Evolutionary conservation across 305 asterid genomes (phyloP).

Genomic region (Solanum hybrid): DNA sequence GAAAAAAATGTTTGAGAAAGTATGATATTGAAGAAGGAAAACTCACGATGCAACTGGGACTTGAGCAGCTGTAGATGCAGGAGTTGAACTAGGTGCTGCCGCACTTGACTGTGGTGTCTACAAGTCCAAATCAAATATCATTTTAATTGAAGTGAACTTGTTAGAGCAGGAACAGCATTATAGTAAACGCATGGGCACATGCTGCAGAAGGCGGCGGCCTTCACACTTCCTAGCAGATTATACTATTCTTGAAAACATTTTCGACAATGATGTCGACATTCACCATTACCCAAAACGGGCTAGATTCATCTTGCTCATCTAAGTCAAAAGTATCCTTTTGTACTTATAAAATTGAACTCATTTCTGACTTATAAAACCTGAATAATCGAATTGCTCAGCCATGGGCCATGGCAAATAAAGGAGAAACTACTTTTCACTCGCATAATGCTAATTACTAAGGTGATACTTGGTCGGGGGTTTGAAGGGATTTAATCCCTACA

Average conservation of each 20-base stretch:
- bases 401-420: background rate
- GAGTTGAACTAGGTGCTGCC: conserved; percentile 30
- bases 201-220: background rate
- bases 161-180: background rate
- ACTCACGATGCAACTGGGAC: conserved; percentile 28
- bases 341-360: background rate
- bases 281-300: background rate
- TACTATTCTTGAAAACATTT: background rate
- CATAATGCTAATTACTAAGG: background rate
- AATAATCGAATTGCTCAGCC: background rate
- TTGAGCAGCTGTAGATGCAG: conserved; percentile 26
- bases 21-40: conserved; percentile 3
- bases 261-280: background rate
- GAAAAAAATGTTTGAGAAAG: background rate
- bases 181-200: background rate
- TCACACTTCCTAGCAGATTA: background rate
- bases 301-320: background rate
- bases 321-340: background rate
- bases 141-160: background rate
- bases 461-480: background rate
- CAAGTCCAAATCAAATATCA: conserved; percentile 5
- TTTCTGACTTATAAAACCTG: background rate
- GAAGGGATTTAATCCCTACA: background rate
- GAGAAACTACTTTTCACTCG: background rate
- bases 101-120: conserved; percentile 53